Evolutionary conservation across 2,329 filamentous ascomycete species (phyloP).

Genomic region (Fusarium liriodendri): DNA sequence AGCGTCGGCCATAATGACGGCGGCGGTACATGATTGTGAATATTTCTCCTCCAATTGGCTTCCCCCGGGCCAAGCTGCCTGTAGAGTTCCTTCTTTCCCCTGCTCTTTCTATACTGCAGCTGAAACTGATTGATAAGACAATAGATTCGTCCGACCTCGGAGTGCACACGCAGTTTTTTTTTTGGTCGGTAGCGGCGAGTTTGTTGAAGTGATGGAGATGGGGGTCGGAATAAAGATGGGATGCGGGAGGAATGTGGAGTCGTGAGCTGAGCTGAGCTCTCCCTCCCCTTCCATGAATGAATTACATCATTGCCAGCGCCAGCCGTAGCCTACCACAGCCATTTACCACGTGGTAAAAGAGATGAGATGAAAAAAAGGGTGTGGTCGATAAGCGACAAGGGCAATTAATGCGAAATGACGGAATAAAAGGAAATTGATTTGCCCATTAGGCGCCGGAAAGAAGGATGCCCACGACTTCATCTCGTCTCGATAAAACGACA

Average conservation of each 20-base stretch:
- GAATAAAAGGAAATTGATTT: not conserved
- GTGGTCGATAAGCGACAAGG: not conserved
- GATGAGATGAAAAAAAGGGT: not conserved
- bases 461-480: not conserved
- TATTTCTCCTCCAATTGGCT: conserved; percentile 2
- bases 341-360: conserved; percentile 4
- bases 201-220: not conserved
- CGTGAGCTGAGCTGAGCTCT: conserved; percentile 31
- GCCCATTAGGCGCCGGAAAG: not conserved
- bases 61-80: conserved; percentile 1
- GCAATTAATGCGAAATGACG: not conserved
- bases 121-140: not conserved
- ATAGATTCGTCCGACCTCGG: conserved; percentile 3
- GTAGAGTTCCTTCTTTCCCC: conserved; percentile 9
- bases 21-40: conserved; percentile 38
- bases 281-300: conserved; percentile 19
- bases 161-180: not conserved
- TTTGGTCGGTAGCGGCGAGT: conserved; percentile 1
- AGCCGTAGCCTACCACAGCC: conserved; percentile 3
- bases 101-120: conserved; percentile 6
- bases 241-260: conserved; percentile 36
- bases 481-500: not conserved
- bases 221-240: conserved; percentile 16
- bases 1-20: conserved; percentile 48
- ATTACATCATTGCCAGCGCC: conserved; percentile 39